phyloP scores from a whole-genome alignment of 768 basidiomycete genomes.

The Cyclocybe cylindracea region DNA sequence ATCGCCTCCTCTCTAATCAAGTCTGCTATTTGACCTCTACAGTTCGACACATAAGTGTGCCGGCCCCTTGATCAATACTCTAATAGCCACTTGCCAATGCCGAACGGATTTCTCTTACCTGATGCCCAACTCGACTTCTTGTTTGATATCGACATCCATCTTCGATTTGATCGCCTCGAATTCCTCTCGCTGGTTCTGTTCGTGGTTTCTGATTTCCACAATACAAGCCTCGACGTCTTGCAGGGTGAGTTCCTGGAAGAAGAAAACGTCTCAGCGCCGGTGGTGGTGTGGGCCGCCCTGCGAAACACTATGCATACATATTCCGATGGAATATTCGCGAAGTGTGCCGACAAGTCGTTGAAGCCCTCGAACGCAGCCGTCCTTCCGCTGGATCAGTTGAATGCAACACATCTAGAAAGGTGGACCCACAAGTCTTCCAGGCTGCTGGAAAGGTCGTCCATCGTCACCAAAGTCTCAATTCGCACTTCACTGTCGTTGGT shows the following conservation, averaged over 20 bases:
- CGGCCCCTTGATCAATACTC: neutral
- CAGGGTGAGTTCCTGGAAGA: constrained; percentile 8
- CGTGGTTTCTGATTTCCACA: constrained; percentile 20
- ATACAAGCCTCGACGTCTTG: constrained; percentile 19
- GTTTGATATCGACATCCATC: constrained; percentile 18
- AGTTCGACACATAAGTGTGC: neutral
- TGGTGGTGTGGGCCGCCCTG: no score
- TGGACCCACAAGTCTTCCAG: constrained; percentile 10
- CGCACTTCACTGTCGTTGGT: neutral
- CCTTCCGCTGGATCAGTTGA: constrained; percentile 2
- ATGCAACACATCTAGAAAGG: neutral
- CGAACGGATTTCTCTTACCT: constrained; percentile 8
- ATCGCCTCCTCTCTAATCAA: constrained; percentile 41
- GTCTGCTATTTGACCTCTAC: constrained; percentile 29
- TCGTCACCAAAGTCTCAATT: neutral
- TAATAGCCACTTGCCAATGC: neutral
- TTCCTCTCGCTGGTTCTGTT: constrained; percentile 6
- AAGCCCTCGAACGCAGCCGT: constrained; percentile 6
- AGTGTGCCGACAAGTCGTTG: constrained; percentile 1
- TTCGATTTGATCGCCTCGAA: constrained; percentile 12
- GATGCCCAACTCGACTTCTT: constrained; percentile 12
- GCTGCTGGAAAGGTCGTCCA: constrained; percentile 6
- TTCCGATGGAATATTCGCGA: neutral
- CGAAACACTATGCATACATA: neutral
- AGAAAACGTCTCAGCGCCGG: no score